Evolutionary conservation across 768 basidiomycete genomes (phyloP).

Genomic region (Pleurotus salmoneostramineus): DNA sequence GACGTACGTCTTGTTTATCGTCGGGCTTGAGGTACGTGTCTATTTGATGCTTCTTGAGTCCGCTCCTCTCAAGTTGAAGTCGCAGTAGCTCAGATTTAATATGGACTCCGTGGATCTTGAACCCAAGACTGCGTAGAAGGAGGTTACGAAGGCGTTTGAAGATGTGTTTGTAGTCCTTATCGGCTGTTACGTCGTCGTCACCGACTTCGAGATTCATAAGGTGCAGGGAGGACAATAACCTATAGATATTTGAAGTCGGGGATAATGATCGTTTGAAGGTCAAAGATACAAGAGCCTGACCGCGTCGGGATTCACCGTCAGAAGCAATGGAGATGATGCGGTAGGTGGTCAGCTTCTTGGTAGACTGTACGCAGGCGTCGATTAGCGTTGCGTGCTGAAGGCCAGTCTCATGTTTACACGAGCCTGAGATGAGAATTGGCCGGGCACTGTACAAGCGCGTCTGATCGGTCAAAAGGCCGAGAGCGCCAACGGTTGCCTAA

Average conservation of each 20-base stretch:
- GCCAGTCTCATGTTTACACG: conserved; percentile 21
- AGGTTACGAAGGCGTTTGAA: conserved; percentile 26
- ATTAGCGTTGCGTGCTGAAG: conserved; percentile 16
- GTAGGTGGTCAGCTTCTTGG: too few relatives aligned
- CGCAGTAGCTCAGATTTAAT: conserved; percentile 17
- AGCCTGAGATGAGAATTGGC: conserved; percentile 17
- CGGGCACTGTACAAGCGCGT: conserved; percentile 17
- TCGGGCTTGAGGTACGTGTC: conserved; percentile 20
- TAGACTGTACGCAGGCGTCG: conserved; percentile 4
- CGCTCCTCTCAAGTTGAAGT: conserved; percentile 16
- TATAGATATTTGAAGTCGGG: conserved; percentile 19
- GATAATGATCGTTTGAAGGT: conserved; percentile 17
- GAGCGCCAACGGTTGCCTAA: conserved; percentile 20
- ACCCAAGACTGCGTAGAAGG: conserved; percentile 19
- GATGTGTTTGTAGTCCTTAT: conserved; percentile 32
- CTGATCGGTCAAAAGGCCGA: conserved; percentile 16
- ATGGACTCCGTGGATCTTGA: conserved; percentile 16
- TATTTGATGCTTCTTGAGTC: conserved; percentile 5
- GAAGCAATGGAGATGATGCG: conserved; percentile 18
- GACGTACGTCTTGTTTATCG: conserved; percentile 27
- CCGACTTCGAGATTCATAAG: conserved; percentile 28
- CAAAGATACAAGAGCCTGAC: conserved; percentile 17
- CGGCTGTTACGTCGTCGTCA: conserved; percentile 27
- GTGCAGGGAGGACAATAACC: conserved; percentile 12
- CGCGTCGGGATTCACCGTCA: conserved; percentile 17